Evolutionary conservation across 2,329 filamentous ascomycete genomes (phyloP).

Genomic region (Colletotrichum sp.): DNA sequence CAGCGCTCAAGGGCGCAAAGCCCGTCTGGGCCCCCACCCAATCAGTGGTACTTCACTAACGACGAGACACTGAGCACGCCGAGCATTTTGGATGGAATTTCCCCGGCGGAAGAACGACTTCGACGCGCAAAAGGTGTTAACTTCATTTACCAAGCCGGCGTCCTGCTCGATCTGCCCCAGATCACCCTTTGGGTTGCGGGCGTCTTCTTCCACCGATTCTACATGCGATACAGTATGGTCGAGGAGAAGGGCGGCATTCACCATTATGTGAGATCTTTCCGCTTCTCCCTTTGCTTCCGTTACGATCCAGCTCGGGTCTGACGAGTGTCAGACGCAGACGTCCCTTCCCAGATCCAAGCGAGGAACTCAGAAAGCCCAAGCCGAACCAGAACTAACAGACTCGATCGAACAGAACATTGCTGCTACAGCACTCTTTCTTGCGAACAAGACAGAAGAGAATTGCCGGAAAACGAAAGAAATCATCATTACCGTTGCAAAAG

Average conservation of each 20-base stretch:
- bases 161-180: constrained; percentile 90
- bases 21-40: constrained; percentile 36
- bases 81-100: constrained; percentile 82
- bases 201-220: constrained; percentile 95
- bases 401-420: constrained; percentile 69
- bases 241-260: constrained; percentile 79
- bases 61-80: constrained; percentile 84
- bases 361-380: constrained; percentile 4
- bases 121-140: constrained; percentile 90
- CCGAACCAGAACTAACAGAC: constrained; percentile 8
- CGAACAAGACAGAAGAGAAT: constrained; percentile 97
- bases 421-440: constrained; percentile 88
- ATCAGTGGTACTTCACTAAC: constrained; percentile 89
- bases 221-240: constrained; percentile 86
- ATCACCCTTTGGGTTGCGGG: constrained; percentile 90
- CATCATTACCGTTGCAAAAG: constrained; percentile 90
- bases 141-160: constrained; percentile 93
- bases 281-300: not conserved
- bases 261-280: constrained; percentile 72
- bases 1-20: constrained; percentile 21
- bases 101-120: constrained; percentile 76
- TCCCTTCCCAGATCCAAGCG: constrained; percentile 16
- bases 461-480: constrained; percentile 95
- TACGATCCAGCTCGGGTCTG: not conserved
- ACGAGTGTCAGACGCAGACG: constrained; percentile 11